Evolutionary conservation across 176 grass and related monocot species (phyloP).

Genomic region (Aegilops umbellulata): DNA sequence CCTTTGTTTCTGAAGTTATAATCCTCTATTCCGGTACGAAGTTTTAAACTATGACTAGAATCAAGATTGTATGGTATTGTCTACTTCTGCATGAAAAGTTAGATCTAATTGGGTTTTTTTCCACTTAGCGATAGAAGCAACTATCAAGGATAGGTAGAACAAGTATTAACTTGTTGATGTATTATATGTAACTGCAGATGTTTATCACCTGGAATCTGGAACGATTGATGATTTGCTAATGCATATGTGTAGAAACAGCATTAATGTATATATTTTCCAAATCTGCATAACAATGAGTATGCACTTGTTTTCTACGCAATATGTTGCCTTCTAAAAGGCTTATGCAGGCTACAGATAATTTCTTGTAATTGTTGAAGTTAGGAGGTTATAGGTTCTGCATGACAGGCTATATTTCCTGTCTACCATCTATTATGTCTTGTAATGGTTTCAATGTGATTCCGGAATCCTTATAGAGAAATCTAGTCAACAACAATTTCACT

Average conservation of each 20-base stretch:
- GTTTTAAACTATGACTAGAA: neutral
- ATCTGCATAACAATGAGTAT: constrained; percentile 18
- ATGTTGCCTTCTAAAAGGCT: neutral
- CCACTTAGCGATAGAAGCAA: neutral
- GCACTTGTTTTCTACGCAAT: neutral
- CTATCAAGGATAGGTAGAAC: constrained; percentile 3
- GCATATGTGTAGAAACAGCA: constrained; percentile 10
- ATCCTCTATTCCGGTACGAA: neutral
- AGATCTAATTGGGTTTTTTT: neutral
- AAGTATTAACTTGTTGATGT: constrained; percentile 6
- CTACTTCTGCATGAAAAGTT: constrained; percentile 22
- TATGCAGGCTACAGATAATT: neutral
- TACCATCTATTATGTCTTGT: neutral
- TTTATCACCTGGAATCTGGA: neutral
- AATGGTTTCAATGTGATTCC: neutral
- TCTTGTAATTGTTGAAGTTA: constrained; percentile 2
- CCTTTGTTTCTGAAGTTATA: neutral
- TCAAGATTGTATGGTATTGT: constrained; percentile 7
- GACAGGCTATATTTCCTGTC: neutral
- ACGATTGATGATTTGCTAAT: constrained; percentile 8
- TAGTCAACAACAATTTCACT: neutral
- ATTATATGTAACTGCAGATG: constrained; percentile 21
- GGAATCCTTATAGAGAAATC: neutral
- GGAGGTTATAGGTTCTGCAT: neutral
- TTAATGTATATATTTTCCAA: constrained; percentile 10